phyloP scores from a whole-genome alignment of 2,329 filamentous ascomycete genomes.

The Mariannaea sp. region DNA sequence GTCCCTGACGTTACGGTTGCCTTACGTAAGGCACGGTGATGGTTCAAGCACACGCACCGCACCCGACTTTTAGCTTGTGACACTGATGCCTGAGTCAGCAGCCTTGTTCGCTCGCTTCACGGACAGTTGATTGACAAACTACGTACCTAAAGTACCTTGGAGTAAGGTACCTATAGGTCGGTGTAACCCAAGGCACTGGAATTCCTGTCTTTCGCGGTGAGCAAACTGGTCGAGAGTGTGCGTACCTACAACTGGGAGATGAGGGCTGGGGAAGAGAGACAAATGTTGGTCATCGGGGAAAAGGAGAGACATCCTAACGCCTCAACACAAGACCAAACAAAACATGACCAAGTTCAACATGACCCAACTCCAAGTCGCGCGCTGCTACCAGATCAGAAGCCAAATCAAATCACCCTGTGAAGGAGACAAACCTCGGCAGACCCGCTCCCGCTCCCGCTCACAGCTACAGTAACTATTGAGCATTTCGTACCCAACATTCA shows the following conservation, averaged over 20 bases:
- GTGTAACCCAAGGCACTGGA: neutral
- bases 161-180: neutral
- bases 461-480: neutral
- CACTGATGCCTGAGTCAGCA: constrained; percentile 28
- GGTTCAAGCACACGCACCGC: constrained; percentile 11
- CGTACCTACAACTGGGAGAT: no score
- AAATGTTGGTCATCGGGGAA: neutral
- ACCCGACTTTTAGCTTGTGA: constrained; percentile 36
- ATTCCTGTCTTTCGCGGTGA: neutral
- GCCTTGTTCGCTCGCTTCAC: neutral
- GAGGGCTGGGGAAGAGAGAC: neutral
- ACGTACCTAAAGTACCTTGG: no score
- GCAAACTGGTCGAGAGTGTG: no score
- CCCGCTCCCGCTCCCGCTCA: no score
- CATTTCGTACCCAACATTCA: neutral
- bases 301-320: constrained; percentile 10
- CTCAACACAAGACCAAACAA: neutral
- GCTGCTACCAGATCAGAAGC: neutral
- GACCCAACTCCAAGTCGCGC: no score
- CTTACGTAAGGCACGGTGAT: no score
- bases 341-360: neutral
- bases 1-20: no score
- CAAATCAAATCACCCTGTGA: neutral
- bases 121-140: neutral
- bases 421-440: neutral